phyloP scores from a whole-genome alignment of 2,329 filamentous ascomycete species.

The Botryosphaeria dothidea region DNA sequence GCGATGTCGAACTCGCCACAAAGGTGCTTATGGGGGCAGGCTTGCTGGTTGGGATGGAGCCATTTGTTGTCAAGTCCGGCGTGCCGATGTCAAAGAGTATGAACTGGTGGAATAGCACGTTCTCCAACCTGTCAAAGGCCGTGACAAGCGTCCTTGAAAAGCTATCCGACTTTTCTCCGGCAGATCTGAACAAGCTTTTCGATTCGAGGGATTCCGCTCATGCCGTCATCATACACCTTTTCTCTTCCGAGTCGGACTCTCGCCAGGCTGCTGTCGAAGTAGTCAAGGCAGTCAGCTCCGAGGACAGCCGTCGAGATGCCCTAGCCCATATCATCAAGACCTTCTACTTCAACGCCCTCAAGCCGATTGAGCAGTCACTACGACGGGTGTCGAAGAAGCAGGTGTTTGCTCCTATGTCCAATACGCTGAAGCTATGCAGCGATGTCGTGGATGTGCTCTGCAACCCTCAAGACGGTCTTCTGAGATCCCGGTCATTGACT shows the following conservation, averaged over 20 bases:
- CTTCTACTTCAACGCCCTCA: constrained; percentile 58
- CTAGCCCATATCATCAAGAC: constrained; percentile 61
- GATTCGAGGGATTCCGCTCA: constrained; percentile 67
- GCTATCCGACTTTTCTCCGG: constrained; percentile 72
- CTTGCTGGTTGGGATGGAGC: constrained; percentile 73
- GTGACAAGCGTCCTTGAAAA: constrained; percentile 76
- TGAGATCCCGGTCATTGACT: constrained; percentile 61
- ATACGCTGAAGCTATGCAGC: constrained; percentile 61
- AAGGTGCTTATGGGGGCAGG: constrained; percentile 71
- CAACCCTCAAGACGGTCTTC: constrained; percentile 61
- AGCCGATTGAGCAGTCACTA: constrained; percentile 58
- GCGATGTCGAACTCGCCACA: constrained; percentile 71
- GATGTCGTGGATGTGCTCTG: constrained; percentile 66
- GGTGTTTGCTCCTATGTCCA: constrained; percentile 60
- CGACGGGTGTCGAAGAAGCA: constrained; percentile 57
- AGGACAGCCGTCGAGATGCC: constrained; percentile 63
- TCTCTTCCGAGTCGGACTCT: constrained; percentile 77
- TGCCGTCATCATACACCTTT: constrained; percentile 74
- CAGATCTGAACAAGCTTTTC: constrained; percentile 70
- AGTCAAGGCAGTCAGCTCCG: constrained; percentile 77
- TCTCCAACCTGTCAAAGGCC: constrained; percentile 61
- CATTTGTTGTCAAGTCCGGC: constrained; percentile 53
- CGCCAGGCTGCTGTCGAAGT: constrained; percentile 80
- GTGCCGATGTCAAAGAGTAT: constrained; percentile 53
- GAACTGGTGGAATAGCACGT: constrained; percentile 75